phyloP scores from a whole-genome alignment of 2,329 filamentous ascomycete species.

The Colletotrichum tofieldiae region DNA sequence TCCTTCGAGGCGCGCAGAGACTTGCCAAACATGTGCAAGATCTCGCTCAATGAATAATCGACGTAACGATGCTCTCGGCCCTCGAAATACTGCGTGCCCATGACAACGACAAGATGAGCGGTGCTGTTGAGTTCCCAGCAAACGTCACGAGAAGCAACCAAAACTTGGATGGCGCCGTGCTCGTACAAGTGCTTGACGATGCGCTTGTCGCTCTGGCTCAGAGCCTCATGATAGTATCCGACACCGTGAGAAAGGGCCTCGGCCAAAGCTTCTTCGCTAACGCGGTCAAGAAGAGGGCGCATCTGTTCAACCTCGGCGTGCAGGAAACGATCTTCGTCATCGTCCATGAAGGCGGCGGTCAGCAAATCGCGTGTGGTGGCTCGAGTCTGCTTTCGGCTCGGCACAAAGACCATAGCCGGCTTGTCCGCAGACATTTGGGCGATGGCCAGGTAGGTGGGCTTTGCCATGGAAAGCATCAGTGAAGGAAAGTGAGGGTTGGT shows the following conservation, averaged over 20 bases:
- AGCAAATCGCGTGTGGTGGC: conserved; percentile 89
- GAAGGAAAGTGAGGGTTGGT: conserved; percentile 97
- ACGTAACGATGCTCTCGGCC: conserved; percentile 97
- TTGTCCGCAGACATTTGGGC: conserved; percentile 90
- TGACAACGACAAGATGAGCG: conserved; percentile 93
- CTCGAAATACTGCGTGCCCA: conserved; percentile 98
- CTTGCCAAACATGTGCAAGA: conserved; percentile 98
- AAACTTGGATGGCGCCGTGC: conserved; percentile 89
- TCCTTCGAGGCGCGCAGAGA: conserved; percentile 85
- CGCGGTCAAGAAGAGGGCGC: conserved; percentile 82
- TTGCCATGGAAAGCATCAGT: conserved; percentile 98
- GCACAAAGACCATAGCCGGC: conserved; percentile 92
- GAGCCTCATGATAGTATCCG: conserved; percentile 96
- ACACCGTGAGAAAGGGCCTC: conserved; percentile 95
- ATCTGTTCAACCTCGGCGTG: conserved; percentile 88
- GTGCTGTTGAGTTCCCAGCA: conserved; percentile 95
- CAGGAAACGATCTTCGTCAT: conserved; percentile 94
- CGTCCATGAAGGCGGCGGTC: conserved; percentile 88
- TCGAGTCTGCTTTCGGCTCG: conserved; percentile 92
- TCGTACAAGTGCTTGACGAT: conserved; percentile 95
- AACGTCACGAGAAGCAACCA: conserved; percentile 84
- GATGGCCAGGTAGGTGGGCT: conserved; percentile 91
- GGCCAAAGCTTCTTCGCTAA: conserved; percentile 89
- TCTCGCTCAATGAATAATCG: conserved; percentile 94
- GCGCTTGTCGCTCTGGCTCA: conserved; percentile 89